Conservation (phyloP, 2,329 filamentous ascomycete species). For the Cordyceps cicadae region DNA sequence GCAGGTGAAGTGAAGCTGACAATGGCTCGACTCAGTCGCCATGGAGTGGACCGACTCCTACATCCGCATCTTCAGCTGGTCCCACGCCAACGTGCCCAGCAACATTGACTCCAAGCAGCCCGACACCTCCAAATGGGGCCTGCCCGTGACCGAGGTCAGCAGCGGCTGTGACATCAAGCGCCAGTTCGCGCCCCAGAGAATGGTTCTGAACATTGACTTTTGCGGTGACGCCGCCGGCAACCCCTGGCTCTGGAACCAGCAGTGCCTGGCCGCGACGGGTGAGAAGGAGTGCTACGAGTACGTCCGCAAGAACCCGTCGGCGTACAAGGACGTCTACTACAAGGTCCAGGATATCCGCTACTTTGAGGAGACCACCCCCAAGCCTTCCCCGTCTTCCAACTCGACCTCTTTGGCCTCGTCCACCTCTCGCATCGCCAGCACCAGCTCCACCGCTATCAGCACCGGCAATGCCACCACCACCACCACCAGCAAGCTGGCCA, state of each 20-base stretch:
- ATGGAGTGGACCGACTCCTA: conserved; percentile 52
- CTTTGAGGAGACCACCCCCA: conserved; percentile 18
- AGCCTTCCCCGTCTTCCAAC: conserved; percentile 17
- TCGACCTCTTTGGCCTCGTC: neutral
- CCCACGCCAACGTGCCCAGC: conserved; percentile 43
- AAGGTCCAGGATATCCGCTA: conserved; percentile 36
- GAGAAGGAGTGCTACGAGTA: conserved; percentile 27
- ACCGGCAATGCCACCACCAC: neutral
- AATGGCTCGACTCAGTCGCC: conserved; percentile 32
- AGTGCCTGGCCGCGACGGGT: conserved; percentile 19
- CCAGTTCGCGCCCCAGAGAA: conserved; percentile 21
- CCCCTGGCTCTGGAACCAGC: neutral
- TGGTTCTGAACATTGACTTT: conserved; percentile 20
- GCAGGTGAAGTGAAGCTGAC: neutral
- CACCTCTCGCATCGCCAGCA: neutral
- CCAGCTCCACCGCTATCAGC: neutral
- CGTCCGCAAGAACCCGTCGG: conserved; percentile 27
- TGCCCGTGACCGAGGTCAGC: conserved; percentile 16
- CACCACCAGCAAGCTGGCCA: too few relatives aligned
- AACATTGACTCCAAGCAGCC: conserved; percentile 39
- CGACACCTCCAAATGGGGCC: conserved; percentile 20
- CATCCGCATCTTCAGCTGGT: conserved; percentile 61
- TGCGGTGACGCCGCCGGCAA: conserved; percentile 1
- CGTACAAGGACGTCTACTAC: conserved; percentile 33
- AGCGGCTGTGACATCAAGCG: conserved; percentile 21